phyloP scores from a whole-genome alignment of 1,284 basidiomycete genomes.

The Sporisorium iseilematis-ciliati region DNA sequence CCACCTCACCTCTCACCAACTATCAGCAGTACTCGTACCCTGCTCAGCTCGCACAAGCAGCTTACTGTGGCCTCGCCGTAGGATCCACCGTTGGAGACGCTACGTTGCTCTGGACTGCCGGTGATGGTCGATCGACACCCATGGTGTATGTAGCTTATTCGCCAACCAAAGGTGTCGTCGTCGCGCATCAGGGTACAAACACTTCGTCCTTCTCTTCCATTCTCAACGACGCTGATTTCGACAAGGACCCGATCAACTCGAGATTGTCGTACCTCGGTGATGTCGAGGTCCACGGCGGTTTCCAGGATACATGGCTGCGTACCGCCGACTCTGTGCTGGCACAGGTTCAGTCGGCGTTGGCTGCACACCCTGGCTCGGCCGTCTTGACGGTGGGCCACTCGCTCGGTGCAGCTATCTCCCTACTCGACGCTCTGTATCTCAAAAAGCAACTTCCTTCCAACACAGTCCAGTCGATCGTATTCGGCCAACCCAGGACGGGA shows the following conservation, averaged over 20 bases:
- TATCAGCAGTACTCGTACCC: constrained; percentile 45
- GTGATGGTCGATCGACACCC: constrained; percentile 53
- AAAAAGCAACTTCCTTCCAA: constrained; percentile 35
- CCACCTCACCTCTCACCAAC: constrained; percentile 34
- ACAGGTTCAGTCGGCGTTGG: constrained; percentile 49
- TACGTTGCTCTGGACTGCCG: constrained; percentile 50
- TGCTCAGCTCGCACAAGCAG: constrained; percentile 50
- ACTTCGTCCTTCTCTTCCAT: constrained; percentile 44
- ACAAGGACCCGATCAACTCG: constrained; percentile 33
- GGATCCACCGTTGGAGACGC: constrained; percentile 50
- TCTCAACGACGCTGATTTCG: constrained; percentile 52
- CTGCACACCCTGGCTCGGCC: constrained; percentile 32
- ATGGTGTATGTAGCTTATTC: constrained; percentile 56
- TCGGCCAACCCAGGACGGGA: constrained; percentile 58
- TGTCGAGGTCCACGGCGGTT: constrained; percentile 54
- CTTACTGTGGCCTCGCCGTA: constrained; percentile 45
- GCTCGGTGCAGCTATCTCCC: constrained; percentile 59
- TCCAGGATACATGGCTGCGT: constrained; percentile 58
- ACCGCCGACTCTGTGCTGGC: constrained; percentile 48
- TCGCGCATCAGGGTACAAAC: constrained; percentile 61
- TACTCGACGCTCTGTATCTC: constrained; percentile 55
- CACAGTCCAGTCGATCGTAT: constrained; percentile 46
- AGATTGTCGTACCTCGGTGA: constrained; percentile 44
- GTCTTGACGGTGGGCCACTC: constrained; percentile 61
- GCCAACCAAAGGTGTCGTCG: constrained; percentile 46